Percentiles rank a stretch among this genome's conserved stretches.
Conservation (phyloP, 139 green algal species). For the Volvox africanus region DNA sequence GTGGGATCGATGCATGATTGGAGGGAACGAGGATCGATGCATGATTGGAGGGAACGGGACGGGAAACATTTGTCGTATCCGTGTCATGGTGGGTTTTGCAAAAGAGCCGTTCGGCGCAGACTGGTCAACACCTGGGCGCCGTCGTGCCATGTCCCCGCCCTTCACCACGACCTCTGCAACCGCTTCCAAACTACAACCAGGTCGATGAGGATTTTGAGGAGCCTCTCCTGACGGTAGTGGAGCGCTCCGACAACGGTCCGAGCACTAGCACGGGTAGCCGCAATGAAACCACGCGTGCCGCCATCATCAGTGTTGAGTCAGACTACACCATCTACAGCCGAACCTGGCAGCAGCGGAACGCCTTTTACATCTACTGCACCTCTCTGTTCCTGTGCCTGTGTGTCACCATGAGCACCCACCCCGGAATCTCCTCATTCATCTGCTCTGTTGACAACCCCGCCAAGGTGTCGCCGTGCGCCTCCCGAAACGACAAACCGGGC, state of each 20-base stretch:
- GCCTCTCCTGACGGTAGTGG: conserved; percentile 63
- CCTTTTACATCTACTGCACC: conserved; percentile 64
- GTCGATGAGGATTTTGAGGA: conserved; percentile 67
- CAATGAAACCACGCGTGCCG: conserved; percentile 57
- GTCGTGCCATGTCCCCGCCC: no score
- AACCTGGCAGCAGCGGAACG: conserved; percentile 42
- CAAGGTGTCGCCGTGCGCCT: conserved; percentile 53
- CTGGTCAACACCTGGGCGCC: no score
- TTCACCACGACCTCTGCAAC: no score
- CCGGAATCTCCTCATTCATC: conserved; percentile 39
- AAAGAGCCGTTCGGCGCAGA: no score
- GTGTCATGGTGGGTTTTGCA: no score
- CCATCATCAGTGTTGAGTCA: conserved; percentile 63
- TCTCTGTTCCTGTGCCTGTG: conserved; percentile 58
- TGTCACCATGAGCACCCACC: conserved; percentile 55
- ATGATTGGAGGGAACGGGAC: no score
- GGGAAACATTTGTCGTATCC: no score
- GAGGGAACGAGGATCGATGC: no score
- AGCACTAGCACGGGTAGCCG: conserved; percentile 25
- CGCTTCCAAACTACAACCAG: neutral
- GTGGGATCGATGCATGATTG: no score
- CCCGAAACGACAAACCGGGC: conserved; percentile 14
- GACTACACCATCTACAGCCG: conserved; percentile 53
- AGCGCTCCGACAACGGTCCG: conserved; percentile 28
- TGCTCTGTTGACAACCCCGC: conserved; percentile 46